phyloP scores from a whole-genome alignment of 305 asterid species.

The Solanum hybrid region DNA sequence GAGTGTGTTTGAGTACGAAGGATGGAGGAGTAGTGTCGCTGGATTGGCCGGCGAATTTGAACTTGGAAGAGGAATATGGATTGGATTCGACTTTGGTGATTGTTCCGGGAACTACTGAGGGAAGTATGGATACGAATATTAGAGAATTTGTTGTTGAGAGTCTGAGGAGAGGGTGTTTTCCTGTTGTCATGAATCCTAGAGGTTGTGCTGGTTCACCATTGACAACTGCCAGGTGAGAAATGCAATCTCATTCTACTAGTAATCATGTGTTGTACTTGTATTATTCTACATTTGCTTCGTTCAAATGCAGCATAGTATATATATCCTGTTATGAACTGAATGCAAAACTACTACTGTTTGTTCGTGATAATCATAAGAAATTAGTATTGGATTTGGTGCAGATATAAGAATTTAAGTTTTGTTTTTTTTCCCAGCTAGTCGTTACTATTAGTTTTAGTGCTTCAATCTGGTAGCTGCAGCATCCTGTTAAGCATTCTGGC shows the following conservation, averaged over 20 bases:
- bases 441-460: background rate
- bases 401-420: background rate
- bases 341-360: background rate
- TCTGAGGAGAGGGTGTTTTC: slow-evolving; percentile 73
- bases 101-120: slow-evolving; percentile 82
- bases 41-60: slow-evolving; percentile 90
- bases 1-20: slow-evolving; percentile 57
- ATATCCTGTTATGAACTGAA: background rate
- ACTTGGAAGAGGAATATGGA: slow-evolving; percentile 73
- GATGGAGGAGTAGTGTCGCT: slow-evolving; percentile 89
- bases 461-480: background rate
- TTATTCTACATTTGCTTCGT: background rate
- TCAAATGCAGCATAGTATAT: background rate
- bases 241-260: background rate
- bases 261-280: background rate
- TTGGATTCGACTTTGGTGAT: slow-evolving; percentile 76
- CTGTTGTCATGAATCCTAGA: slow-evolving; percentile 95
- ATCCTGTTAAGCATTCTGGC: background rate
- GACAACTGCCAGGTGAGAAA: slow-evolving; percentile 70
- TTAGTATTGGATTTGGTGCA: background rate
- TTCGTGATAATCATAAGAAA: background rate
- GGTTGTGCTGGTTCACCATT: slow-evolving; percentile 96
- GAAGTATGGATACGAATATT: slow-evolving; percentile 56
- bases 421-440: background rate
- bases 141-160: slow-evolving; percentile 56